Evolutionary conservation across 371 early-diverging fungal species (phyloP).

Genomic region (Mycotypha africana): DNA sequence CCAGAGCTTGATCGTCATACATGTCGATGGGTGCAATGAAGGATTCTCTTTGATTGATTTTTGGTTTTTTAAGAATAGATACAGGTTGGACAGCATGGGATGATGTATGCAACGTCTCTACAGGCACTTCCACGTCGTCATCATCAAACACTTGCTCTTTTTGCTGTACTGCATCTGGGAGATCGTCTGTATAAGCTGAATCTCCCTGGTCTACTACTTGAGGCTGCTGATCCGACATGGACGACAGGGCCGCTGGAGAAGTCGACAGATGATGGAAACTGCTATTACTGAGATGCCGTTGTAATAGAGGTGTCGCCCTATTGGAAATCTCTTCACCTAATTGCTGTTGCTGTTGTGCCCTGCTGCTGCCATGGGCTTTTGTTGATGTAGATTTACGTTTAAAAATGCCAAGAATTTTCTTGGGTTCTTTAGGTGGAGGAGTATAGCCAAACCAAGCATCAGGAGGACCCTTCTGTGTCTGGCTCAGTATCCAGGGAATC

Average conservation of each 20-base stretch:
- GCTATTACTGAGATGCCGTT: neutral
- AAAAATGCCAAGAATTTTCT: conserved; percentile 20
- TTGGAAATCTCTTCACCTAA: conserved; percentile 8
- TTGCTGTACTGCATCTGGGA: no score
- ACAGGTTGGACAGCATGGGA: no score
- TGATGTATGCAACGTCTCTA: no score
- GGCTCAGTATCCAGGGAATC: conserved; percentile 17
- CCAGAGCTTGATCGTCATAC: no score
- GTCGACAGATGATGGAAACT: conserved; percentile 5
- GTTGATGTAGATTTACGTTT: conserved; percentile 8
- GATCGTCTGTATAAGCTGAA: no score
- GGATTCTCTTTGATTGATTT: no score
- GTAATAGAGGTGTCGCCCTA: conserved; percentile 5
- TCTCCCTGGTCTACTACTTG: no score
- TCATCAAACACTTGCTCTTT: neutral
- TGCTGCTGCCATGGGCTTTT: neutral
- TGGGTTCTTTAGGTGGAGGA: conserved; percentile 15
- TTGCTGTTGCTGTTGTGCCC: conserved; percentile 12
- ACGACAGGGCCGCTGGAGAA: no score
- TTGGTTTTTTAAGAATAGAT: no score
- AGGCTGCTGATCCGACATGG: no score
- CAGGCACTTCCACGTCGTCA: no score
- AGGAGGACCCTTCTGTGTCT: conserved; percentile 23
- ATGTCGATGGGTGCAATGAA: no score
- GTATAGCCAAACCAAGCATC: conserved; percentile 24